Conservation (phyloP, 2,329 filamentous ascomycete genomes). For the Fusarium verrucosum region DNA sequence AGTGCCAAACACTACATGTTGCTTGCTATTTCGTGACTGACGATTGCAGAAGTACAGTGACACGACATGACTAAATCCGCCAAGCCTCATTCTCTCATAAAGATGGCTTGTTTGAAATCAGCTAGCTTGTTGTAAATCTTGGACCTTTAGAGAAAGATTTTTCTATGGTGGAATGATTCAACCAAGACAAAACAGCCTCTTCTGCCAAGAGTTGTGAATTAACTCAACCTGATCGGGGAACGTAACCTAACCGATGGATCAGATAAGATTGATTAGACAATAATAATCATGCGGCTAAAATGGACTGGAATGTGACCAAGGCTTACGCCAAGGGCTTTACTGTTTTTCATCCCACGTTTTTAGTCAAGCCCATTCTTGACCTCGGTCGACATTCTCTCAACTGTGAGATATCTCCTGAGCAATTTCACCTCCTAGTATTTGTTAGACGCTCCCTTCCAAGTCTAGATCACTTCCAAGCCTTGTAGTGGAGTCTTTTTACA, state of each 20-base stretch:
- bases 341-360: not conserved
- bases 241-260: no score
- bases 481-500: not conserved
- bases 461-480: conserved; percentile 13
- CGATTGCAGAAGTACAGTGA: not conserved
- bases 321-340: no score
- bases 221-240: no score
- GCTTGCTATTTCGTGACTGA: not conserved
- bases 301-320: no score
- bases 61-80: rapidly evolving
- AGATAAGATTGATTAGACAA: no score
- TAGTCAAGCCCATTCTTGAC: not conserved
- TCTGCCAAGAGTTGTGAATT: not conserved
- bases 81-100: no score
- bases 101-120: rapidly evolving
- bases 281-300: no score
- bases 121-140: not conserved
- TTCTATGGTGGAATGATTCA: not conserved
- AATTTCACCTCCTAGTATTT: not conserved
- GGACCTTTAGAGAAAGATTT: not conserved
- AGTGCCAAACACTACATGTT: not conserved
- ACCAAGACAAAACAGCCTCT: not conserved
- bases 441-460: not conserved
- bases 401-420: not conserved
- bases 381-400: no score